These are phyloP conservation scores for Metschnikowia picachoensis DNA, from an alignment of 805 yeast genomes.

Conservation along the genomic window DNA sequence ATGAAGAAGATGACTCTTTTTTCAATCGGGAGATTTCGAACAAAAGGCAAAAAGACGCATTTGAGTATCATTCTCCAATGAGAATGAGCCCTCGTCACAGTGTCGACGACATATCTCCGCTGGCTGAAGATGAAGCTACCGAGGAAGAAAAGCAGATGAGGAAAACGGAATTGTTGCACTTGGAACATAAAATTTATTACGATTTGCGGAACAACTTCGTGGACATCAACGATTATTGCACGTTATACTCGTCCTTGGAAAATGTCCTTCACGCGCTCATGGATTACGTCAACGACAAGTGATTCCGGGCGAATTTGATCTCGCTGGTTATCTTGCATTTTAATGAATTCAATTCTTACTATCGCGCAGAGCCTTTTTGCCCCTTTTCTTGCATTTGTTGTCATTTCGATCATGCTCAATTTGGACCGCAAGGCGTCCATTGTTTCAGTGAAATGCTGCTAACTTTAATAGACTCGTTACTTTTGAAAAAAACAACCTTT, in stretches of 20 bases:
- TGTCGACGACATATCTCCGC: neutral
- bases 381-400: neutral
- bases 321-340: neutral
- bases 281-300: constrained; percentile 29
- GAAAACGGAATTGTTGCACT: constrained; percentile 28
- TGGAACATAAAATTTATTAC: constrained; percentile 37
- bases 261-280: constrained; percentile 37
- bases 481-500: neutral
- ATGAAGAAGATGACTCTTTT: constrained; percentile 4
- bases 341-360: neutral
- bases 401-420: neutral
- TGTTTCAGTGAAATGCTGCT: neutral
- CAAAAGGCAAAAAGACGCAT: constrained; percentile 6
- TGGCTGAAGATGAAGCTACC: neutral
- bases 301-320: neutral
- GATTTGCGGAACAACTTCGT: constrained; percentile 42
- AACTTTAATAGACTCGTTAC: neutral
- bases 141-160: constrained; percentile 1
- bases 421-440: neutral
- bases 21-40: neutral
- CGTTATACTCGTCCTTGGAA: constrained; percentile 40
- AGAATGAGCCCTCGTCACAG: neutral
- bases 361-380: neutral
- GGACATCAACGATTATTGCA: constrained; percentile 43
- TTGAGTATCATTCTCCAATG: constrained; percentile 4